Base-by-base conservation (phyloP, 75 land plant genomes). In the Cryptomeria japonica region DNA sequence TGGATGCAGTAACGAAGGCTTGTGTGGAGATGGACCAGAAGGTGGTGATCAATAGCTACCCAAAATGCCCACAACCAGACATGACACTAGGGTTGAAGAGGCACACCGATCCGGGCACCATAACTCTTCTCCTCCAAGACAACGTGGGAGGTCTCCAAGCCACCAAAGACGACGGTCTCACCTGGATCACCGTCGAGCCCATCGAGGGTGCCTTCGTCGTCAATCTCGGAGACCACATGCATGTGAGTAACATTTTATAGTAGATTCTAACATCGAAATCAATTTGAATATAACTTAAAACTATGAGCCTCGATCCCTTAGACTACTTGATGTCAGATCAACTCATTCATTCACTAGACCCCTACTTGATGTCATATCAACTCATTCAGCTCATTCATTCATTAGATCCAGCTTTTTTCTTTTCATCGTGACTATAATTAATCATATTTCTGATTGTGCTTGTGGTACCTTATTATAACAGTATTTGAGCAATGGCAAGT, bases 111-210 rank as follows among this genome's bases (percentile, higher is more conserved):
- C 93, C 94, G 0, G 94, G 95, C 55, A 93, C 94, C 84, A 93
- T 95, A 88, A 94, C 93, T 8, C 89, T 95, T 5, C 87, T 94
- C 49, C 91, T 92, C 15, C 96, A 94, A 80, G 95, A 96, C 85
- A 89, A 91, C 37, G 96, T 94, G 15, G 94, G 93, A 34, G 97
- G 97, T 8, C 93, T 96, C 37, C 96, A 96, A 89, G 96, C 92
- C 68, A 92, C 92, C 77, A 90, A 87, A 86, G 96, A 96, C 51
- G 90, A 89, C 38, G 95, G 93, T 49, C 55, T 51, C 16, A 51
- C 55, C 0, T 95, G 97, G 97, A 91, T 94, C 88, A 94, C 97
- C 2, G 94, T 95, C 9, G 90, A 92, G 84, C 97, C 97, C 31
- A 85, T 94, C 49, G 85, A 87, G 51, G 96, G 94, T 1, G 96